Conservation (phyloP, 495 filamentous ascomycete species). For the Neurospora sp. region DNA sequence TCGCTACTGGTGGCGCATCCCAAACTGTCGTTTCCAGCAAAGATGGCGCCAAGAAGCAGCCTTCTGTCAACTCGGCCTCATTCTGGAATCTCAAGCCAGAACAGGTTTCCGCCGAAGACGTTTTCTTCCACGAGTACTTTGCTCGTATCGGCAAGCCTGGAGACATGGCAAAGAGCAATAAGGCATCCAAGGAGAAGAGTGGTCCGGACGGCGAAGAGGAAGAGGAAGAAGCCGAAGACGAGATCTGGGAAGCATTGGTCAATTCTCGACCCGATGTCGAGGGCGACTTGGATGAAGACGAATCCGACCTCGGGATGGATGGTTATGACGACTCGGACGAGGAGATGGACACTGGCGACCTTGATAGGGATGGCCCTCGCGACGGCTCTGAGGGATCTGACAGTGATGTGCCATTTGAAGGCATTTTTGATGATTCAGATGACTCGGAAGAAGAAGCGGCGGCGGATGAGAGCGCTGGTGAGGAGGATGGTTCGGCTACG, state of each 20-base stretch:
- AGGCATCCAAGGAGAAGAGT: conserved; percentile 37
- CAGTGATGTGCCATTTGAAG: conserved; percentile 28
- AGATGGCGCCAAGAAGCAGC: conserved; percentile 33
- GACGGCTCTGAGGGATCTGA: conserved; percentile 34
- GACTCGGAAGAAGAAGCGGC: conserved; percentile 21
- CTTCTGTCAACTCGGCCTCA: conserved; percentile 68
- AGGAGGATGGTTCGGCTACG: conserved; percentile 14
- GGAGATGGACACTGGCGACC: conserved; percentile 31
- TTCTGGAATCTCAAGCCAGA: conserved; percentile 90
- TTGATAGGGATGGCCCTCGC: conserved; percentile 18
- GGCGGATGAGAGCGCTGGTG: conserved; percentile 22
- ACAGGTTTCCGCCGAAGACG: conserved; percentile 81
- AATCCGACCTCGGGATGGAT: conserved; percentile 42
- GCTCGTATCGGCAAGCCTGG: conserved; percentile 60
- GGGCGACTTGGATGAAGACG: conserved; percentile 40
- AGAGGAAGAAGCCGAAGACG: conserved; percentile 51
- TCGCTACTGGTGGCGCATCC: conserved; percentile 49
- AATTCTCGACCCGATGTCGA: conserved; percentile 46
- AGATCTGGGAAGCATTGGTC: conserved; percentile 92
- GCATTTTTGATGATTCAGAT: conserved; percentile 34
- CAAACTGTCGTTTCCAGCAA: conserved; percentile 55
- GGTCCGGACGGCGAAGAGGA: conserved; percentile 13
- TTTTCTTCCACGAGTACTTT: conserved; percentile 98
- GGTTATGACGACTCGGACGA: conserved; percentile 35
- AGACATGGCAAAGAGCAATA: conserved; percentile 43